These are phyloP conservation scores for Sparassis latifolia DNA, from an alignment of 1,284 basidiomycete species.

Conservation along the genomic window DNA sequence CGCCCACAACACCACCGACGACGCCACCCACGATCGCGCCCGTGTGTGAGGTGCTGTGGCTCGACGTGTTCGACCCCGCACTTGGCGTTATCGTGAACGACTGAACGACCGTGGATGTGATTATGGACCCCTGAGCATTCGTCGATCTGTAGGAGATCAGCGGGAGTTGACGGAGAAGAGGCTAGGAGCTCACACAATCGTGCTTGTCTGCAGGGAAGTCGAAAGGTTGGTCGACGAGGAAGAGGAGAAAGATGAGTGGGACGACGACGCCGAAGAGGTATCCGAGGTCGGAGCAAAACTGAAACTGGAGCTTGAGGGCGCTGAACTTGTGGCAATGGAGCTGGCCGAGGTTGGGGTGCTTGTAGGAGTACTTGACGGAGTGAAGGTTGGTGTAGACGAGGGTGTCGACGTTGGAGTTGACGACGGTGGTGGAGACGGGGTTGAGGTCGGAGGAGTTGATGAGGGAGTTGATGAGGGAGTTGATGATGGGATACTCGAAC, in stretches of 20 bases:
- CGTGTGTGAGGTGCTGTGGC: slow-evolving; percentile 14
- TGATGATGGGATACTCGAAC: not conserved
- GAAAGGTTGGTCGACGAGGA: not conserved
- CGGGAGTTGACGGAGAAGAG: not conserved
- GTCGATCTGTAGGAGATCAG: slow-evolving; percentile 14
- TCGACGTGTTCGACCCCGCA: slow-evolving; percentile 6
- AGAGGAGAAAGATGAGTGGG: not conserved
- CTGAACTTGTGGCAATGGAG: not conserved
- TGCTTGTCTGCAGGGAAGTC: slow-evolving; percentile 9
- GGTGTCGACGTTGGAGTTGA: not conserved
- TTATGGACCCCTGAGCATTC: slow-evolving; percentile 15
- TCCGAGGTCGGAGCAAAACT: not conserved
- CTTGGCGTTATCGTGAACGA: slow-evolving; percentile 10
- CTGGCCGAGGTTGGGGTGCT: not conserved
- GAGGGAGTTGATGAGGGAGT: slow-evolving; percentile 1
- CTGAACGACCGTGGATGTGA: slow-evolving; percentile 16
- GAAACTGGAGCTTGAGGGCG: not conserved
- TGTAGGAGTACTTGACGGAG: not conserved
- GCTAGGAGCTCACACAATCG: not conserved
- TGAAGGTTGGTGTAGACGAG: slow-evolving; percentile 2
- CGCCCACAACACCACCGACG: slow-evolving; percentile 29
- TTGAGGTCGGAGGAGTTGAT: slow-evolving; percentile 1
- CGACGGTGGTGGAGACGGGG: slow-evolving; percentile 3
- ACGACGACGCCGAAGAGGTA: not conserved
- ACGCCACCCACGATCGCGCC: slow-evolving; percentile 35